Conservation (phyloP, 345 rosid genomes). For the Noccaea bulbosa region DNA sequence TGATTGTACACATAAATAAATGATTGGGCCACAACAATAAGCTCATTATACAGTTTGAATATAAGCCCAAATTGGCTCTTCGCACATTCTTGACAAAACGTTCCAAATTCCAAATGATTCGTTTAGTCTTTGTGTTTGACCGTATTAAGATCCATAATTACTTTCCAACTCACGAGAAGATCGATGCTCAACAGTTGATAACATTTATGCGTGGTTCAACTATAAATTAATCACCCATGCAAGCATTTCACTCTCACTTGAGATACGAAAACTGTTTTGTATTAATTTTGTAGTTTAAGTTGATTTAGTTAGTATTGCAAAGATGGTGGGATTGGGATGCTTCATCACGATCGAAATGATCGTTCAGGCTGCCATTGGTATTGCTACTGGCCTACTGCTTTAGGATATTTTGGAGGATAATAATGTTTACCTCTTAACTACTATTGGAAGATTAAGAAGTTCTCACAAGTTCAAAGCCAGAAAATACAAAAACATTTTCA, state of each 20-base stretch:
- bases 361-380: neutral
- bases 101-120: constrained; percentile 9
- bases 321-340: constrained; percentile 13
- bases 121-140: neutral
- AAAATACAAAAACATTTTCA: no score
- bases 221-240: constrained; percentile 29
- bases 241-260: neutral
- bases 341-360: neutral
- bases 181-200: constrained; percentile 12
- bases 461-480: no score
- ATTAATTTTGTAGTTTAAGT: neutral
- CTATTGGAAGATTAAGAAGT: constrained; percentile 13
- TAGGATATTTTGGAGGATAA: neutral
- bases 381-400: neutral
- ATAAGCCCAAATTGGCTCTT: neutral
- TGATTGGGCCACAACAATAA: constrained; percentile 15
- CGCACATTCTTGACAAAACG: constrained; percentile 15
- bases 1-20: neutral
- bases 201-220: constrained; percentile 1
- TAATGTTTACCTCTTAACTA: neutral
- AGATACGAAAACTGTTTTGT: neutral
- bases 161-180: constrained; percentile 27
- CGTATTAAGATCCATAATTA: neutral
- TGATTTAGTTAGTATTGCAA: neutral
- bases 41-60: neutral